These are phyloP conservation scores for Zygoascus sp. DNA, from an alignment of 1,139 yeast genomes.

Conservation along the genomic window DNA sequence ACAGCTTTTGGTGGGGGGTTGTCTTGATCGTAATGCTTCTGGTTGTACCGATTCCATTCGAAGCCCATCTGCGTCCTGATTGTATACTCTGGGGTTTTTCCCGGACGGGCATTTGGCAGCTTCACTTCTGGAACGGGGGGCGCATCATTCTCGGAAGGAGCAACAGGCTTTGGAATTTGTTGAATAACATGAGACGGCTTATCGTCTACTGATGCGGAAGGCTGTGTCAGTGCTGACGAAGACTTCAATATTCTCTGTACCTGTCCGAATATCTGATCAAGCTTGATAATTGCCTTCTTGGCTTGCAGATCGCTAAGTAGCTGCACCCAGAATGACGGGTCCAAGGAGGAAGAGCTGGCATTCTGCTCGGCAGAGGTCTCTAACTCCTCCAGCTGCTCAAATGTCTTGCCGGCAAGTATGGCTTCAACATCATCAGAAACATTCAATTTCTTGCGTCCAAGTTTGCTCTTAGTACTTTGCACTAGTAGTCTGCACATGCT, in stretches of 20 bases:
- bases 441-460: neutral
- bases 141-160: neutral
- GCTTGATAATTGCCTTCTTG: constrained; percentile 25
- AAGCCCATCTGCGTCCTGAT: constrained; percentile 25
- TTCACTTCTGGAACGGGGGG: neutral
- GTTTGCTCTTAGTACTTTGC: neutral
- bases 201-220: neutral
- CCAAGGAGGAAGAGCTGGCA: constrained; percentile 24
- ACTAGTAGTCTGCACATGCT: constrained; percentile 6
- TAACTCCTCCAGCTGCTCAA: constrained; percentile 27
- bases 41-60: constrained; percentile 39
- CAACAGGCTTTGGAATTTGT: constrained; percentile 1
- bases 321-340: constrained; percentile 35
- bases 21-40: constrained; percentile 34
- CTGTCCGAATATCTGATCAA: constrained; percentile 20
- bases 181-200: neutral
- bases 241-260: constrained; percentile 10
- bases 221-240: neutral
- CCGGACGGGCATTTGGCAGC: neutral
- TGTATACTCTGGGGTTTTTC: constrained; percentile 27
- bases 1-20: constrained; percentile 39
- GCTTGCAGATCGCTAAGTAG: constrained; percentile 26
- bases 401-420: constrained; percentile 28
- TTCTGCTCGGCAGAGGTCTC: constrained; percentile 26
- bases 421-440: constrained; percentile 33